Evolutionary conservation across 1,284 basidiomycete genomes (phyloP).

Genomic region (Trametes pubescens): DNA sequence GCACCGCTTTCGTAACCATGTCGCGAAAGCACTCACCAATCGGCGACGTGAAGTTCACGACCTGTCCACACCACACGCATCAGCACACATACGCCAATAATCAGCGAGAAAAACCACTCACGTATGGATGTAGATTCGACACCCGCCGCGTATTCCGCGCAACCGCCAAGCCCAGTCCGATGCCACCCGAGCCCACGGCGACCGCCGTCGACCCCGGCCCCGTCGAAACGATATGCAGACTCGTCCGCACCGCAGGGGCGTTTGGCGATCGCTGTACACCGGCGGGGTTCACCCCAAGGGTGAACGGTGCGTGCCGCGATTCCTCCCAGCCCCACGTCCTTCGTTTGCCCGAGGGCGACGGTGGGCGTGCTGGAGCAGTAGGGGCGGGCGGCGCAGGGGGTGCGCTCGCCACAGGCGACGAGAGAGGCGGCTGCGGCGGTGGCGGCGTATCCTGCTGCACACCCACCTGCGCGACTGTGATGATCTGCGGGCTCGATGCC

Average conservation of each 20-base stretch:
- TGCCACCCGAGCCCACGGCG: conserved; percentile 11
- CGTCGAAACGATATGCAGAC: conserved; percentile 24
- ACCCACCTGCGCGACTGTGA: conserved; percentile 14
- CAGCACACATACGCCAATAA: conserved; percentile 7
- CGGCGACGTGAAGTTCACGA: conserved; percentile 44
- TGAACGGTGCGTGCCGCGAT: conserved; percentile 12
- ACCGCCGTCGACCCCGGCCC: conserved; percentile 21
- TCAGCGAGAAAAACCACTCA: conserved; percentile 33
- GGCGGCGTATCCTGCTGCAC: conserved; percentile 14
- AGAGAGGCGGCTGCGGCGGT: not conserved
- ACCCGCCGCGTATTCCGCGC: conserved; percentile 23
- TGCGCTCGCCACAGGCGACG: not conserved
- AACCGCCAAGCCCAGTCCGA: conserved; percentile 15
- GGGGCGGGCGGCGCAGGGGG: not conserved
- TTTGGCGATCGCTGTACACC: not conserved
- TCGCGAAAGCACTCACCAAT: conserved; percentile 37
- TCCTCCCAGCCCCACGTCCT: conserved; percentile 33
- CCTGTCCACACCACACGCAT: conserved; percentile 18
- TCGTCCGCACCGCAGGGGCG: conserved; percentile 2
- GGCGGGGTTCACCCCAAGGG: not conserved
- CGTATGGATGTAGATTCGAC: conserved; percentile 44
- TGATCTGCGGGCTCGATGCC: conserved; percentile 38
- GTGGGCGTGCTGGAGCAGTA: conserved; percentile 3
- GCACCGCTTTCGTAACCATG: not conserved
- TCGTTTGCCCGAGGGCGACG: conserved; percentile 24